phyloP scores from a whole-genome alignment of 2,329 filamentous ascomycete species.

The Pseudocercospora crystallina region DNA sequence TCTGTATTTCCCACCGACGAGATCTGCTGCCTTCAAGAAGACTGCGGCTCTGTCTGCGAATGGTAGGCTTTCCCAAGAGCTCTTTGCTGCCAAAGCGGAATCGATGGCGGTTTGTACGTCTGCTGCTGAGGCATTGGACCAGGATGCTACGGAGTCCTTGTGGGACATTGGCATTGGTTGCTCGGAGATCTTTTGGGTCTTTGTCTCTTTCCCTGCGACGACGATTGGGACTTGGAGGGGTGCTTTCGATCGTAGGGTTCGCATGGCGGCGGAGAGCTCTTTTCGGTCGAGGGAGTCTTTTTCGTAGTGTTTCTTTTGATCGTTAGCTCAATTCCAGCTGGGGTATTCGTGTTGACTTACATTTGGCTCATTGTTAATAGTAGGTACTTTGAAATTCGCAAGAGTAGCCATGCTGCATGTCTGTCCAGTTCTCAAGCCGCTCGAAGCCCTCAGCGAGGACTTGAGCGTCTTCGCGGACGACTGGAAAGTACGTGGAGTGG shows the following conservation, averaged over 20 bases:
- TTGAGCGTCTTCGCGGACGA: constrained; percentile 9
- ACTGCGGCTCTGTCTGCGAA: constrained; percentile 89
- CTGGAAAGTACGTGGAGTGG: constrained; percentile 5
- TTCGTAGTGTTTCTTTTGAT: constrained; percentile 76
- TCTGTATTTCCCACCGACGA: constrained; percentile 87
- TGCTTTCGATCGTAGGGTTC: constrained; percentile 65
- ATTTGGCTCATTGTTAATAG: constrained; percentile 91
- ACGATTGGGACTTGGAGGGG: constrained; percentile 79
- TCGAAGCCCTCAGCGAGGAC: constrained; percentile 12
- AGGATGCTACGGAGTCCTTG: constrained; percentile 72
- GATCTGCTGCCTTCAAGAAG: constrained; percentile 93
- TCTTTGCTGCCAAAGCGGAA: constrained; percentile 80
- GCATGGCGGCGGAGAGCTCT: constrained; percentile 71
- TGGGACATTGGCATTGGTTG: constrained; percentile 86
- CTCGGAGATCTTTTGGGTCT: constrained; percentile 61
- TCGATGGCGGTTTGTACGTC: constrained; percentile 81
- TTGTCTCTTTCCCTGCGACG: constrained; percentile 68
- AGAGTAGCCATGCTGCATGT: constrained; percentile 54
- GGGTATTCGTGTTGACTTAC: constrained; percentile 53
- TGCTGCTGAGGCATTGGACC: constrained; percentile 74
- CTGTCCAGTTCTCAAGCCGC: constrained; percentile 23
- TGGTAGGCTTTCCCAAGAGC: constrained; percentile 79
- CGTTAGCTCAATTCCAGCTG: constrained; percentile 1
- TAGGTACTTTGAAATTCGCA: constrained; percentile 83
- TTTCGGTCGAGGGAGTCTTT: constrained; percentile 79